Base-by-base conservation (phyloP, 2,329 filamentous ascomycete genomes). In the Sclerotinia minor region DNA sequence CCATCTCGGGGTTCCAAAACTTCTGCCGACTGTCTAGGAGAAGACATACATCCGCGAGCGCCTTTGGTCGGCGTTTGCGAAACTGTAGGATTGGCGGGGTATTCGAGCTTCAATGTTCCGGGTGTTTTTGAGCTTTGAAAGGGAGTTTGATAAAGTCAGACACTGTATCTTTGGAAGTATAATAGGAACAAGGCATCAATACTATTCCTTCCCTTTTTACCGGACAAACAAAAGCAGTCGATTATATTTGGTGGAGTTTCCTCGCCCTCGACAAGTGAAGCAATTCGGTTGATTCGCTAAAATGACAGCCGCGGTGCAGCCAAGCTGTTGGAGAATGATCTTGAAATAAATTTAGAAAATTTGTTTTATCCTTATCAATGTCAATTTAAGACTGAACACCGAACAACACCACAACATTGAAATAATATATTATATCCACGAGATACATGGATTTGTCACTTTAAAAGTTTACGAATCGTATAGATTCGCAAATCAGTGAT, bases 401-500 rank as follows among this genome's bases (percentile, higher is more conserved):
- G n/a, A 45, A 8, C 55, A 52, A 61, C 65, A 61, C 24, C 26
- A 54, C 55, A 47, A 53, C 57, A 29, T 61, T 61, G n/a, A 13
- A 24, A 13, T n/a, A 26, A 41, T 26, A 15, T 50, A 17, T 59
- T 38, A n/a, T 63, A 47, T 29, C 44, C 38, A 61, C 26, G 47
- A 63, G 54, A 13, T 24, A 38, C 17, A 45, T 54, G 57, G 26
- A 53, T 63, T 24, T 63, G 15, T 9, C 17, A 5, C 21, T 17
- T 3, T 38, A 53, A 26, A 26, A 61, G 63, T 63, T 63, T 54
- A n/a, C 13, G 3, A 41, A 29, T 66, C 24, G 44, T 44, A 52
- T 19, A 52, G 47, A 35, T 60, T 53, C 32, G 21, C 32, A 50
- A 54, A 29, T 44, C 45, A 38, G 55, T 50, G 65, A 88, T 89